Percentiles rank a stretch among this genome's conserved stretches.
These are phyloP conservation scores for Orychophragmus violaceus DNA, from an alignment of 345 rosid genomes.

Conservation along the genomic window DNA sequence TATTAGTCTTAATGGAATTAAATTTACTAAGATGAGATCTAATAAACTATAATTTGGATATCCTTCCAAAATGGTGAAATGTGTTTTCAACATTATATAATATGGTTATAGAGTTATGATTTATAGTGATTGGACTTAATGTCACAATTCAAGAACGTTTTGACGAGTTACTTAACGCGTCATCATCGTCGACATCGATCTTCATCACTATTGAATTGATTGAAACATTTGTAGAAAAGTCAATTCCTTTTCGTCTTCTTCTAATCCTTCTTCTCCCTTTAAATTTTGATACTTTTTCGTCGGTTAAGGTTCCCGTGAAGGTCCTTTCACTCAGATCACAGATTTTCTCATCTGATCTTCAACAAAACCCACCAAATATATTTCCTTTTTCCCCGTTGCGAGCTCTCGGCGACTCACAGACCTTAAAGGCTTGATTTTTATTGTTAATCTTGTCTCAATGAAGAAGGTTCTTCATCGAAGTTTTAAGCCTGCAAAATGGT, in stretches of 20 bases:
- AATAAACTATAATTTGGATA: neutral
- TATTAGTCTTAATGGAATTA: neutral
- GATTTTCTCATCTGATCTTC: neutral
- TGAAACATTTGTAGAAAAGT: neutral
- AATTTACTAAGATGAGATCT: neutral
- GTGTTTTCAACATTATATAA: neutral
- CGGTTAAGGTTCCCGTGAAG: neutral
- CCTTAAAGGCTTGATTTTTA: neutral
- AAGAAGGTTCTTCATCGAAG: constrained; percentile 60
- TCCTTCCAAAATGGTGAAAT: neutral
- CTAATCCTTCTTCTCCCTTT: neutral
- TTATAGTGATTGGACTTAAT: neutral
- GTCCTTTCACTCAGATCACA: constrained; percentile 11
- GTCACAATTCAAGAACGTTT: neutral
- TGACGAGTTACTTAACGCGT: constrained; percentile 13
- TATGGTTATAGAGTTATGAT: neutral
- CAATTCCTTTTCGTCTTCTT: neutral
- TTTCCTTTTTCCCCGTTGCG: too few species aligned
- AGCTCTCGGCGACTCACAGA: neutral
- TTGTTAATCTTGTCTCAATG: constrained; percentile 4
- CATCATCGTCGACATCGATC: neutral
- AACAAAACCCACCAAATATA: neutral
- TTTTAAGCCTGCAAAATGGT: constrained; percentile 91
- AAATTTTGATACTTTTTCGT: constrained; percentile 22
- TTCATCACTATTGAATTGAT: constrained; percentile 9